These are phyloP conservation scores for Cadophora luteo-olivacea DNA, from an alignment of 2,329 filamentous ascomycete species.

Conservation along the genomic window DNA sequence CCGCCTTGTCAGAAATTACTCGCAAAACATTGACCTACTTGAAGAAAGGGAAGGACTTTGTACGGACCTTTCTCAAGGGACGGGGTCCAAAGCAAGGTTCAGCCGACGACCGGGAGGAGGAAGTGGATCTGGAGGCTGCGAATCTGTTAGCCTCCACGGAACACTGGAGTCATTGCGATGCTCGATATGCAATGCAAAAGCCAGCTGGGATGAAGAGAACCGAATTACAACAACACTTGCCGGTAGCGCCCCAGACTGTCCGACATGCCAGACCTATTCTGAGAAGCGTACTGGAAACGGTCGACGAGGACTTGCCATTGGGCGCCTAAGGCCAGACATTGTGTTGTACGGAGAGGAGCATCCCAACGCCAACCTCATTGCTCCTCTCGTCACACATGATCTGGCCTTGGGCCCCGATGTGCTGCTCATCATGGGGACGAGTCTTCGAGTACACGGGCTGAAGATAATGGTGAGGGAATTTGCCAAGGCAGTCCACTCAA, in stretches of 20 bases:
- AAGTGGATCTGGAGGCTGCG: constrained; percentile 37
- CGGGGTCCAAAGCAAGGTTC: constrained; percentile 66
- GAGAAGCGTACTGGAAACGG: constrained; percentile 68
- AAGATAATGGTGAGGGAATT: constrained; percentile 76
- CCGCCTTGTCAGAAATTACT: constrained; percentile 74
- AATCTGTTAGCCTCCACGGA: constrained; percentile 72
- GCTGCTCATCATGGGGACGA: constrained; percentile 74
- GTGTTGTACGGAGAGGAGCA: constrained; percentile 79
- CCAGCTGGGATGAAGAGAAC: constrained; percentile 64
- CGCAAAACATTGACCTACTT: constrained; percentile 77
- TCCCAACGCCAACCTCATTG: constrained; percentile 71
- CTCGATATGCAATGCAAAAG: constrained; percentile 63
- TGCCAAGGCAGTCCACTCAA: constrained; percentile 70
- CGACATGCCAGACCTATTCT: constrained; percentile 67
- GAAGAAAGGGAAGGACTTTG: constrained; percentile 73
- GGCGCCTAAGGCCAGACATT: constrained; percentile 73
- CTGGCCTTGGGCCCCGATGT: constrained; percentile 69
- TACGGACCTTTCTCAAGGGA: constrained; percentile 65
- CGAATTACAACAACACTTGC: constrained; percentile 54
- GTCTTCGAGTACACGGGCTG: constrained; percentile 72
- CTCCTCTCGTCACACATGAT: constrained; percentile 72
- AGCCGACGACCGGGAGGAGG: constrained; percentile 44
- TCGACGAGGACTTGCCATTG: constrained; percentile 70
- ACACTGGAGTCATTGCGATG: constrained; percentile 71
- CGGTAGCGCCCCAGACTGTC: constrained; percentile 71